Percentiles rank a stretch among this genome's conserved stretches.
phyloP scores from a whole-genome alignment of 805 yeast genomes.

The Pichia deserticola region DNA sequence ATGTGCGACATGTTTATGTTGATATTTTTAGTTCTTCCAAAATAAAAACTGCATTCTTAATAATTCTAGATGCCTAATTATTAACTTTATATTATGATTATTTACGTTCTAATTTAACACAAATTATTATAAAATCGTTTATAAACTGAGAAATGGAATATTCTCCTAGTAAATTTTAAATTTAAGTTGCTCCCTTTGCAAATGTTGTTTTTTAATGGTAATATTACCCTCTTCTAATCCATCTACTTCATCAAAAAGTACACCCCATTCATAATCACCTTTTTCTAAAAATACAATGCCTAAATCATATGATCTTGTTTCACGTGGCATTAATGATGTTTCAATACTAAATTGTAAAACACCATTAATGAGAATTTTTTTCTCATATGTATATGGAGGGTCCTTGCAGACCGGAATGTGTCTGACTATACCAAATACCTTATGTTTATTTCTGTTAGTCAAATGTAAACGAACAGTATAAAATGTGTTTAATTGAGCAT shows the following conservation, averaged over 20 bases:
- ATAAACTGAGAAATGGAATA: not conserved
- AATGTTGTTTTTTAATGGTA: constrained; percentile 26
- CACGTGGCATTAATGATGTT: constrained; percentile 36
- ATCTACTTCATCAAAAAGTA: constrained; percentile 42
- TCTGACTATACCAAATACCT: constrained; percentile 50
- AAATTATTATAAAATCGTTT: too few species aligned
- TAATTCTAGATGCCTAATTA: too few species aligned
- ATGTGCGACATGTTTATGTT: too few species aligned
- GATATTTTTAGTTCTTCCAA: too few species aligned
- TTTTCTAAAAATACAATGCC: constrained; percentile 61
- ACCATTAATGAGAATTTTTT: constrained; percentile 66
- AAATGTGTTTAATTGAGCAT: constrained; percentile 39
- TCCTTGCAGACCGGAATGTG: constrained; percentile 42
- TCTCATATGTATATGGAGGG: constrained; percentile 34
- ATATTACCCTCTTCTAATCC: constrained; percentile 19
- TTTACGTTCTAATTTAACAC: too few species aligned
- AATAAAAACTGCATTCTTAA: too few species aligned
- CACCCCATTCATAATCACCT: constrained; percentile 82
- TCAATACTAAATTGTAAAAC: constrained; percentile 51
- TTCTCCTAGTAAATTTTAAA: constrained; percentile 13
- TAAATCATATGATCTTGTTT: constrained; percentile 34
- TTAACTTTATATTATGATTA: too few species aligned
- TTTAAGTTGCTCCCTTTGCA: constrained; percentile 33
- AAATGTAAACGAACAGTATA: constrained; percentile 44
- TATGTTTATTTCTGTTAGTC: constrained; percentile 36